Percentiles rank a stretch among this genome's conserved stretches.
Evolutionary conservation across 495 filamentous ascomycete genomes (phyloP).

Genomic region (Penicillium longicatenatum): DNA sequence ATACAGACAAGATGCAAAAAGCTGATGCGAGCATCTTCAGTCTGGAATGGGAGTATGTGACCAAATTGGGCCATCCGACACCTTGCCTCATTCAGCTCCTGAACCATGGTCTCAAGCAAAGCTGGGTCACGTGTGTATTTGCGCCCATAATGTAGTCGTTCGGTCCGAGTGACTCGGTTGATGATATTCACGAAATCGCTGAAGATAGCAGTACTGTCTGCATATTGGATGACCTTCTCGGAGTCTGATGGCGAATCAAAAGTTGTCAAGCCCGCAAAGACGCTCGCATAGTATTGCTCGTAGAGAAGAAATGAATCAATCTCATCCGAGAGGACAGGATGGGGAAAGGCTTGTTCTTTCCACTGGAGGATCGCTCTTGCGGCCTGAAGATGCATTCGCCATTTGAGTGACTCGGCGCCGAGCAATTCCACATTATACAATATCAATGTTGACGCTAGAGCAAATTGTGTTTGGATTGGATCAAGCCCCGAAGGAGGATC

Average conservation of each 20-base stretch:
- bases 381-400: constrained; percentile 27
- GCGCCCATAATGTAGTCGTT: constrained; percentile 13
- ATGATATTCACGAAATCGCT: constrained; percentile 26
- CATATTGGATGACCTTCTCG: constrained; percentile 4
- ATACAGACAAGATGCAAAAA: constrained; percentile 15
- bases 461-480: constrained; percentile 8
- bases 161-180: constrained; percentile 19
- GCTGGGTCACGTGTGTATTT: not conserved
- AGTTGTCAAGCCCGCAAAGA: constrained; percentile 24
- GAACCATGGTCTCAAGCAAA: not conserved
- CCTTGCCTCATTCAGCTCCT: constrained; percentile 3
- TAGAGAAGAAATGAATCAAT: constrained; percentile 26
- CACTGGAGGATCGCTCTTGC: constrained; percentile 23
- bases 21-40: not conserved
- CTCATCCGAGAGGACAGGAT: not conserved
- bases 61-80: constrained; percentile 2
- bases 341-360: constrained; percentile 13
- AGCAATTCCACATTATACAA: constrained; percentile 28
- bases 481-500: not conserved
- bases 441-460: constrained; percentile 20
- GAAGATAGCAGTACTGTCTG: constrained; percentile 25
- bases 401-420: constrained; percentile 16
- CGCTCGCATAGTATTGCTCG: constrained; percentile 26
- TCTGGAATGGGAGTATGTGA: constrained; percentile 8
- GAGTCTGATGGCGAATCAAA: constrained; percentile 17